Base-by-base conservation (phyloP, 371 early-diverging fungal species). In the Amoeboaphelidium protococcarum region DNA sequence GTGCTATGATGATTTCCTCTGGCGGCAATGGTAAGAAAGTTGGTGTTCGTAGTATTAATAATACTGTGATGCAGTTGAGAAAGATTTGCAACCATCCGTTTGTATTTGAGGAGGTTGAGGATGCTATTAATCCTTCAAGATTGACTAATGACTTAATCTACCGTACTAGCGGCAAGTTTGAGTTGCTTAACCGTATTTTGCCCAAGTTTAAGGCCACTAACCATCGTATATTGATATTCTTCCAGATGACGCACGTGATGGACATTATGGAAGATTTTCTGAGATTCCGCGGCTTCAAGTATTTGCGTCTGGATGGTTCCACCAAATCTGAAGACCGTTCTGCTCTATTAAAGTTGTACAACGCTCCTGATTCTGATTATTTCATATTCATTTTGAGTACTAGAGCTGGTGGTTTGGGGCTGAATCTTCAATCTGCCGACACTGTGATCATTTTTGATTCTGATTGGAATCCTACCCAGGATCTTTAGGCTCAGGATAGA, bases 401-500 rank as follows among this genome's bases (percentile, higher is more conserved):
- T 1, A 69, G 98, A 41, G 98, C 99, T 41, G 99, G 99, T 58
- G 99, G 99, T 25, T 67, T 95, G 46, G 99, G 99, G 52, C 72
- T 99, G 27, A 99, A 99, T 64, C 63, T 99, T 57, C 96, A 95
- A 57, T 82, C 96, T 13, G 99, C 99, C 3, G 99, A 98, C 63
- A 98, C 98, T 0, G 99, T 99, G 23, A 79, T 99, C 47, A 86
- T 98, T 53, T 98, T 89, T 60, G 99, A 99, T 63, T 85, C 86
- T n/a, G 99, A 99, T 60, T 99, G 98, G 76, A 98, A 98, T 59
- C 98, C 98, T 21, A 91, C 94, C 56, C 87, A 86, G 53, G 99
- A 99, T 68, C 67, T 95, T 40, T 98, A 98, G 70, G 99, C 99
- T 1, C 98, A 96, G 64, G 99, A 97, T 64, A 84, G 99, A 58